Evolutionary conservation across 2,329 filamentous ascomycete genomes (phyloP), one percentile per base, ranked within the genome.

Genomic region (Pyrenochaeta sp.): DNA sequence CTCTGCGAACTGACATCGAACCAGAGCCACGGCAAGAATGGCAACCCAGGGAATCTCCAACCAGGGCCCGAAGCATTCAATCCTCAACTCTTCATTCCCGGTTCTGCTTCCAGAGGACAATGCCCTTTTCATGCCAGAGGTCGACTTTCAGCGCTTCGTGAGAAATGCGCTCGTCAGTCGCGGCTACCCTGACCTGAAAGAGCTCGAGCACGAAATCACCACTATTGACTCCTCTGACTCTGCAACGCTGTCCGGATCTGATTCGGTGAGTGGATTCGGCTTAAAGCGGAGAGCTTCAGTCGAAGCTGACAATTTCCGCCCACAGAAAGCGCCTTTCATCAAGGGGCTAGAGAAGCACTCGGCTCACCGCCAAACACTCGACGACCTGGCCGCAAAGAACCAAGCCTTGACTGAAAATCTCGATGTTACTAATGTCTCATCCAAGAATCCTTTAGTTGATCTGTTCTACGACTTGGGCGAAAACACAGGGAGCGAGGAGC

Each of bases 381-480:
- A 61, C 9, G 54, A 64, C 7, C 45, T 67, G 14, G 52, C 40
- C 0, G 54, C 37, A 1, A 66, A 77, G 2, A 80, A 80, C 64
- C 80, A 79, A 68, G 81, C 82, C 69, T 62, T 78, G n/a, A 87
- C 83, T 0, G 78, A 82, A 30, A 86, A 87, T 51, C 61, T 51
- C 3, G 83, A 83, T 53, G 62, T 83, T 1, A 78, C 84, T 5
- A 77, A 79, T 57, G 65, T 74, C 10, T 82, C 81, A 1, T 82
- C 82, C 0, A 71, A 73, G 2, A 72, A 78, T 4, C 49, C 75
- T 0, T 71, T 87, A 0, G 76, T 86, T 4, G 82, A 87, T 60
- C 74, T 87, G 2, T 87, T 87, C 69, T 73, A 75, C 30, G 81
- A 85, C 53, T 75, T 86, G 0, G 78, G 81, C 47, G 76, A 80